Percentiles rank a stretch among this genome's conserved stretches.
These are phyloP conservation scores for Rostrohypoxylon terebratum DNA, from an alignment of 495 filamentous ascomycete genomes.

Conservation along the genomic window DNA sequence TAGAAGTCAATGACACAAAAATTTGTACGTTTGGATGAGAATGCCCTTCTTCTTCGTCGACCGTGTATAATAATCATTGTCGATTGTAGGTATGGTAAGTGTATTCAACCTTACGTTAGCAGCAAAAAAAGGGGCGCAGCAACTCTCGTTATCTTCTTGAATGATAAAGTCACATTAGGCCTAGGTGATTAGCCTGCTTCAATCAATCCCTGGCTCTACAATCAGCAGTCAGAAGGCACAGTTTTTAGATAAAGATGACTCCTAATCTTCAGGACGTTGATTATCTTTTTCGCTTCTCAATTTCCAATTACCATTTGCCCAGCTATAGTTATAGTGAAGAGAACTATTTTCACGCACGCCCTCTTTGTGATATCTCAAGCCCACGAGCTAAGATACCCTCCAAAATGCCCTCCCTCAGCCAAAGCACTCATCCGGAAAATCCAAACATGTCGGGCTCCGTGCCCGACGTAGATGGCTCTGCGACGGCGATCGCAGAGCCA, in stretches of 20 bases:
- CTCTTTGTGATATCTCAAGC: neutral
- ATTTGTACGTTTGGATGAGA: neutral
- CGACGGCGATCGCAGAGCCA: neutral
- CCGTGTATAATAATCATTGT: neutral
- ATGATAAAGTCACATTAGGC: neutral
- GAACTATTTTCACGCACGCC: neutral
- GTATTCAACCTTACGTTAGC: neutral
- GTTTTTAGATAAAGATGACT: neutral
- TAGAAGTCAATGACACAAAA: neutral
- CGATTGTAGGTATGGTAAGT: too few species aligned
- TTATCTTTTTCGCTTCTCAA: neutral
- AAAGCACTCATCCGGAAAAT: slow-evolving; percentile 1
- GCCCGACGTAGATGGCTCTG: slow-evolving; percentile 9
- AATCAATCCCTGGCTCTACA: neutral
- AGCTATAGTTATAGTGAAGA: neutral
- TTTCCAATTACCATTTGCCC: neutral
- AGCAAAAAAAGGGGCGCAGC: neutral
- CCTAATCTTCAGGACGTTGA: neutral
- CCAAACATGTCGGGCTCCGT: slow-evolving; percentile 12
- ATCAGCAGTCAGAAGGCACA: neutral
- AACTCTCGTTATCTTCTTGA: neutral
- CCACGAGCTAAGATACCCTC: neutral
- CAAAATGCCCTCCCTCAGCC: neutral
- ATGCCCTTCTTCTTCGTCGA: neutral
- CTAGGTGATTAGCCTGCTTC: neutral